Evolutionary conservation across 2,329 filamentous ascomycete species (phyloP).

Genomic region (Graphiopsis chlorocephala): DNA sequence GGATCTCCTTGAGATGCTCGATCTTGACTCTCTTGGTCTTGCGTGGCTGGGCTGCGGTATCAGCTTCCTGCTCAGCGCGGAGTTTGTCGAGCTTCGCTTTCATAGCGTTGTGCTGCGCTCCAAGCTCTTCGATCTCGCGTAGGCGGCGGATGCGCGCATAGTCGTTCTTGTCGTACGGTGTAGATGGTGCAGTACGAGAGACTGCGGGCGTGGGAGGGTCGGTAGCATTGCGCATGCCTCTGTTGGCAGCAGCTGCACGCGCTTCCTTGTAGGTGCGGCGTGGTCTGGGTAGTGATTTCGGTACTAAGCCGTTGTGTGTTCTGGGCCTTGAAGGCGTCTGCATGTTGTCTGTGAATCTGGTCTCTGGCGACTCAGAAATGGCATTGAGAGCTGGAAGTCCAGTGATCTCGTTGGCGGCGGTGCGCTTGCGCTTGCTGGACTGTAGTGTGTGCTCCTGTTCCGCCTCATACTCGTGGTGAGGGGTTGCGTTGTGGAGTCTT

Average conservation of each 20-base stretch:
- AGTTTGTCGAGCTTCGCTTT: conserved; percentile 22
- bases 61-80: conserved; percentile 25
- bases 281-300: not conserved
- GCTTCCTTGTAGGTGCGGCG: conserved; percentile 12
- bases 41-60: conserved; percentile 19
- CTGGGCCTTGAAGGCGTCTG: conserved; percentile 3
- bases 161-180: conserved; percentile 27
- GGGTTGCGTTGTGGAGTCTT: not conserved
- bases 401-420: conserved; percentile 3
- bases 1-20: conserved; percentile 30
- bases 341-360: not conserved
- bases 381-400: not conserved
- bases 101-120: conserved; percentile 24
- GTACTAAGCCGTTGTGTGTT: not conserved
- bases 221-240: not conserved
- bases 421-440: conserved; percentile 3
- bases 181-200: conserved; percentile 18
- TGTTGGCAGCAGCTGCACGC: conserved; percentile 4
- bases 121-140: conserved; percentile 22
- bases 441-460: not conserved
- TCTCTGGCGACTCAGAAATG: conserved; percentile 3
- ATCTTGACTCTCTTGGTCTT: conserved; percentile 33
- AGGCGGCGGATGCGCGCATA: conserved; percentile 29
- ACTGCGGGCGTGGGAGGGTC: conserved; percentile 2
- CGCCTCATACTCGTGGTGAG: not conserved